phyloP scores from a whole-genome alignment of 192 early-diverging fungal species.

The Podochytrium sp. region DNA sequence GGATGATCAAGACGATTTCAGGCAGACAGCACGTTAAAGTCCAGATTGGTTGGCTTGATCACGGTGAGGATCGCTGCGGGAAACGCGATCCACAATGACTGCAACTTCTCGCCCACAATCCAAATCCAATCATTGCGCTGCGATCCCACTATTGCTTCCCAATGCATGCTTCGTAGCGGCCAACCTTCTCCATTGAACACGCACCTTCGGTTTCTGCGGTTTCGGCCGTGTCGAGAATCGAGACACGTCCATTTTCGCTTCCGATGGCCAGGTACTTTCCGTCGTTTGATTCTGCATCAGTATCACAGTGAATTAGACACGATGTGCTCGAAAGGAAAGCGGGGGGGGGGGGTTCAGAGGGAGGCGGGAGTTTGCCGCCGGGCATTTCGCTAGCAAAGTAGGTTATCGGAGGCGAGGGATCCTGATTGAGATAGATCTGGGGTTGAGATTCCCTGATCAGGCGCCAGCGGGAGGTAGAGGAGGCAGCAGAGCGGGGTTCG shows the following conservation, averaged over 20 bases:
- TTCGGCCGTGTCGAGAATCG: conserved; percentile 60
- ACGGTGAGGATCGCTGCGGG: no score
- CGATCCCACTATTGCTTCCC: no score
- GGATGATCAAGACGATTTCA: no score
- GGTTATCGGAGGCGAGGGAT: background rate
- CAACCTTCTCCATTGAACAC: background rate
- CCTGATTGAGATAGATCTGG: background rate
- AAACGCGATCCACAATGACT: no score
- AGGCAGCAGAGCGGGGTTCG: background rate
- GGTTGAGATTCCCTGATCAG: background rate
- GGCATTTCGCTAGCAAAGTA: background rate
- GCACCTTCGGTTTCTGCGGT: conserved; percentile 20
- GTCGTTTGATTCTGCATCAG: conserved; percentile 47
- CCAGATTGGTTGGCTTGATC: no score
- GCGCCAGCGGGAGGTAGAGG: background rate
- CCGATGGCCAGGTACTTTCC: conserved; percentile 68
- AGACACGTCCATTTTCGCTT: conserved; percentile 68
- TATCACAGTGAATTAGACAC: no score
- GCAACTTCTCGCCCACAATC: no score
- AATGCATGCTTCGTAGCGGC: no score
- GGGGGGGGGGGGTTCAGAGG: background rate
- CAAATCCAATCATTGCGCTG: no score
- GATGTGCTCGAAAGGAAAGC: background rate
- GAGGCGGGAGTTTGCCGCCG: background rate
- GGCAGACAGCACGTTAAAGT: no score